Conservation (phyloP, 2,329 filamentous ascomycete genomes). For the Neopestalotiopsis sp. region DNA sequence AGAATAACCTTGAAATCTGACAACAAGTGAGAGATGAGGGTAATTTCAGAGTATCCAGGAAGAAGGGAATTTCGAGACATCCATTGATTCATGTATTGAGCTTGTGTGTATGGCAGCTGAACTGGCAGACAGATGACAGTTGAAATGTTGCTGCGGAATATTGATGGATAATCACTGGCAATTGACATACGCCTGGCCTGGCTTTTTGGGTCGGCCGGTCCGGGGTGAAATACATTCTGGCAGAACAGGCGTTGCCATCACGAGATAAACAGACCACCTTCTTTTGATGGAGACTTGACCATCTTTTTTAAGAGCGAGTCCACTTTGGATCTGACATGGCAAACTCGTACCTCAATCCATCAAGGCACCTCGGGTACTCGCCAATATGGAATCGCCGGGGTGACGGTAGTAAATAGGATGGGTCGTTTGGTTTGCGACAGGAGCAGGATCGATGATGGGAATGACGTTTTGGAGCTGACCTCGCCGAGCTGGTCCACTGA, state of each 20-base stretch:
- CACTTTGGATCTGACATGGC: background rate
- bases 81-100: background rate
- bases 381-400: background rate
- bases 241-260: background rate
- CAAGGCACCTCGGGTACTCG: no score
- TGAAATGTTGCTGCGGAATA: background rate
- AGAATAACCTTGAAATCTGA: conserved; percentile 2
- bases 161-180: background rate
- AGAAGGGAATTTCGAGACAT: background rate
- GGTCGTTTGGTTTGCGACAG: background rate
- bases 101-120: background rate
- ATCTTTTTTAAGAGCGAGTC: background rate
- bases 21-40: background rate
- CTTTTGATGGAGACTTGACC: background rate
- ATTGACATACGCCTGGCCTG: background rate
- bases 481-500: background rate
- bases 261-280: background rate
- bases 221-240: background rate
- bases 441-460: background rate
- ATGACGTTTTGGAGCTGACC: background rate
- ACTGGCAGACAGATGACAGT: background rate
- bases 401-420: background rate
- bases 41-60: background rate
- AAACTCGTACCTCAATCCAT: background rate
- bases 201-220: background rate